Evolutionary conservation across 208 protist species (phyloP).

Genomic region (Acanthamoeba lenticulata): DNA sequence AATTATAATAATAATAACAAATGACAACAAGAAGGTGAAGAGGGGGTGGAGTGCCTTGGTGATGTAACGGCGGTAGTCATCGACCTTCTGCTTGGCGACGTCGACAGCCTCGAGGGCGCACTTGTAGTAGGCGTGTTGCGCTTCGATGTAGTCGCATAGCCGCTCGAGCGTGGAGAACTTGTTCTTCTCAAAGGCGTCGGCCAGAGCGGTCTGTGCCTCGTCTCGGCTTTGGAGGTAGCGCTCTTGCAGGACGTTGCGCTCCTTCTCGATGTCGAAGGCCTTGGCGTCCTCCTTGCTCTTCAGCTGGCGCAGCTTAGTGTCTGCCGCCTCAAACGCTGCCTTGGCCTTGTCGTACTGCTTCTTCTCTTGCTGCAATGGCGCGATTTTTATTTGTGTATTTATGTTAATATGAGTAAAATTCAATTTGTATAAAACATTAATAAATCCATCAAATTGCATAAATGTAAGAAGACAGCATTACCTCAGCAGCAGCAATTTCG

Average conservation of each 20-base stretch:
- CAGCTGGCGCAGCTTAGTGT: constrained; percentile 49
- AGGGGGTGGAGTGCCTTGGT: constrained; percentile 1
- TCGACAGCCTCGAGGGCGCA: constrained; percentile 21
- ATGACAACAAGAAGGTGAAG: not conserved
- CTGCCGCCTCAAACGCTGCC: constrained; percentile 51
- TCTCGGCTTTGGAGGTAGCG: not conserved
- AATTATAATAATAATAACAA: not conserved
- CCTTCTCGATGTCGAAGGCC: constrained; percentile 65
- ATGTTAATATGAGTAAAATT: not conserved
- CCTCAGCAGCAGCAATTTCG: constrained; percentile 55
- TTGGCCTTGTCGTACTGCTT: constrained; percentile 67
- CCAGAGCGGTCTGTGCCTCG: not conserved
- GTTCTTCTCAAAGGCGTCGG: constrained; percentile 48
- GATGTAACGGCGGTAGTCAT: constrained; percentile 52
- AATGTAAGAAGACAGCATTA: not conserved
- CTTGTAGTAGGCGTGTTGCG: not conserved
- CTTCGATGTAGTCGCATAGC: constrained; percentile 60
- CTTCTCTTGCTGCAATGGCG: constrained; percentile 53
- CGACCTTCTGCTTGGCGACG: not conserved
- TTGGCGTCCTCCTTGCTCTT: constrained; percentile 65
- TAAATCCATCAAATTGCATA: not conserved
- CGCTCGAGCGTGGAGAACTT: constrained; percentile 44
- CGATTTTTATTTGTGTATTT: not conserved
- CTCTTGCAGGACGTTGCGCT: constrained; percentile 46
- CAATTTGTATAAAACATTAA: not conserved